Evolutionary conservation across 2,329 filamentous ascomycete genomes (phyloP), one percentile per base, ranked within the genome.

Genomic region (Claviceps purpurea): DNA sequence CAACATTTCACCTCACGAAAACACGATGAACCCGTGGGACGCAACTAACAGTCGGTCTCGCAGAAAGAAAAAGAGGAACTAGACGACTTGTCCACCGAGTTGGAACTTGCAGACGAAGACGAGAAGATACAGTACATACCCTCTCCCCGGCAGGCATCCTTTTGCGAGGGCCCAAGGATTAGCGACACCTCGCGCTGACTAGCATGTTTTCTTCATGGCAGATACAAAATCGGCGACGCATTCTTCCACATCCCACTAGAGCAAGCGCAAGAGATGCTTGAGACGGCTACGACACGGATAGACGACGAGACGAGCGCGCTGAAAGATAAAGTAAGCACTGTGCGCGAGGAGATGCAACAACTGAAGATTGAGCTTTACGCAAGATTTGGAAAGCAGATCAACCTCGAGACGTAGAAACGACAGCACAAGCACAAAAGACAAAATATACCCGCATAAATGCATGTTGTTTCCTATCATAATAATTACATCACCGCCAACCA

Each of bases 11-110:
- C 30, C 30, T 34, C 10, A 10, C 30, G 30, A 34, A 3, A 10
- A 34, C 30, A 34, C 30, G 10, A 30, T 30, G 26, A 34, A 34
- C 4, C 30, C 30, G 8, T 10, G 30, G 30, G 10, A 34, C 10
- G 30, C 30, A 34, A 11, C 30, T 34, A 34, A 34, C 30, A 11
- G 30, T 34, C 11, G 30, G 30, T 40, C 8, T 18, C 16, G 51
- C 63, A 97, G 91, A 97, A 97, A 74, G 91, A 97, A 68, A 97
- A 96, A 72, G 93, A 98, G 69, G 93, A 97, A 64, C 79, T 97
- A 3, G 90, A 97, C 65, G 93, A 98, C 68, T 79, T 98, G 51
- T 85, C 85, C 2, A 87, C 78, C 51, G 93, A 98, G 68, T 77
- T 98, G 47, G 93, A 98, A 70, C 81, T 98, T 18, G 88, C 89